A percentile compares a stretch with the other conserved stretches of the same genome.
These are phyloP conservation scores for Eutypella sp. DNA, from an alignment of 2,329 filamentous ascomycete genomes.

Conservation along the genomic window DNA sequence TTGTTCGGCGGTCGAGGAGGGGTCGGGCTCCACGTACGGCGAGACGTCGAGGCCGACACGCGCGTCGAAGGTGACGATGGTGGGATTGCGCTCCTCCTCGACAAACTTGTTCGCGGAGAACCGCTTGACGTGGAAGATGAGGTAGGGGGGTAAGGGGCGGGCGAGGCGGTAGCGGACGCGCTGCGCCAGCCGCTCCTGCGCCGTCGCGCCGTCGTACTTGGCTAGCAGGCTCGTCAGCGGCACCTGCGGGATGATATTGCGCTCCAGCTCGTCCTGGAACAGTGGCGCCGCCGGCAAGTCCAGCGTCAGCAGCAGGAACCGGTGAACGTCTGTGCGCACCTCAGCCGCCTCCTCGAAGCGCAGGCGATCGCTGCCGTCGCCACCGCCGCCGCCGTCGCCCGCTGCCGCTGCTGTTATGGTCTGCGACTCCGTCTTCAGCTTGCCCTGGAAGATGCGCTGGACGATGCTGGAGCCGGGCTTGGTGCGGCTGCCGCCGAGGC, in stretches of 20 bases:
- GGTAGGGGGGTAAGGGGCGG: slow-evolving; percentile 84
- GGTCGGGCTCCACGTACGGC: slow-evolving; percentile 87
- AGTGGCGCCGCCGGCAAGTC: slow-evolving; percentile 88
- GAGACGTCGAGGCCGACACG: slow-evolving; percentile 75
- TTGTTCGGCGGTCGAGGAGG: slow-evolving; percentile 45
- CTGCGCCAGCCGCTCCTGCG: slow-evolving; percentile 85
- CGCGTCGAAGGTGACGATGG: slow-evolving; percentile 93
- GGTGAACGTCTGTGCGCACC: slow-evolving; percentile 70
- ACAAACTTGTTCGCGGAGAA: slow-evolving; percentile 98
- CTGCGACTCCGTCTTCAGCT: slow-evolving; percentile 87
- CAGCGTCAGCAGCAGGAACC: slow-evolving; percentile 88
- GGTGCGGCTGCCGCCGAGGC: slow-evolving; percentile 82
- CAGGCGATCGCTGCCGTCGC: slow-evolving; percentile 66
- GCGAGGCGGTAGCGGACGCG: slow-evolving; percentile 84
- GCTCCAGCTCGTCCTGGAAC: slow-evolving; percentile 90
- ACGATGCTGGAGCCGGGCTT: slow-evolving; percentile 82
- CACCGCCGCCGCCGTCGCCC: slow-evolving; percentile 68
- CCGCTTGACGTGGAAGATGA: slow-evolving; percentile 93
- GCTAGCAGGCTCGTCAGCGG: slow-evolving; percentile 76
- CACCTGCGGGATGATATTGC: slow-evolving; percentile 93
- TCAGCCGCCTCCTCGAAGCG: slow-evolving; percentile 87
- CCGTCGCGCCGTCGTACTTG: slow-evolving; percentile 86
- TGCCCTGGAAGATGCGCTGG: slow-evolving; percentile 90
- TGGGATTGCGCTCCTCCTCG: slow-evolving; percentile 91
- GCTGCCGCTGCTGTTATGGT: slow-evolving; percentile 57